Base-by-base conservation (phyloP, 768 basidiomycete species). In the Trametes sanguinea region DNA sequence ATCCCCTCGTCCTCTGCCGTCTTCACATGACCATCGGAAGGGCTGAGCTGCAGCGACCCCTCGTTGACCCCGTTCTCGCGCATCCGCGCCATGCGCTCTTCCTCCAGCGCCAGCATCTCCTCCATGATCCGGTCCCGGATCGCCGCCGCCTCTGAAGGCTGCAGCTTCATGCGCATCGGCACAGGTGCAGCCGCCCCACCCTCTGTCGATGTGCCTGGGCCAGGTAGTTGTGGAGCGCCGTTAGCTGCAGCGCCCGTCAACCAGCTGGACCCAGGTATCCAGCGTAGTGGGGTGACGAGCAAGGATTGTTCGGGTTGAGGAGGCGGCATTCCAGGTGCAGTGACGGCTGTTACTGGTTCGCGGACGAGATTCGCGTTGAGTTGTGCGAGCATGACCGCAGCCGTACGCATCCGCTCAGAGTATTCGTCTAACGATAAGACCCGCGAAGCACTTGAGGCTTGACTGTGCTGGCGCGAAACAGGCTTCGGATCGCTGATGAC, bases 371-470 rank as follows among this genome's bases (percentile, higher is more conserved):
- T 92, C 1, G 94, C 88, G 68, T 95, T 97, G 51, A 99, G 82
- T 74, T 99, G 97, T 1, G 97, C 88, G 32, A 99, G 87, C 97
- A 99, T 98, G 64, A 98, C 89, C 9, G 97, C 97, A 9, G 97
- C 97, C 9, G 95, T 97, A 7, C 94, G 87, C 97, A 99, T 99
- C 53, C 97, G 86, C 67, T 98, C 94, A 0, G 96, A 96, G 76
- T 99, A 99, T 67, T 99, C 96, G 68, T 99, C 96, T 27, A 99
- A 78, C 0, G 95, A 94, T 13, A 98, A 77, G 37, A 66, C 64
- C 43, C 60, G 64, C n/a, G 44, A 43, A 10, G 61, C 43, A 42
- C 2, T 40, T 37, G 33, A 14, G 1, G 17, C 57, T 35, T 61
- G 54, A 17, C 39, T 58, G 14, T 53, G 59, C 58, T 47, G 39